These are phyloP conservation scores for Triangularia setosa DNA, from an alignment of 2,329 filamentous ascomycete species.

Conservation along the genomic window DNA sequence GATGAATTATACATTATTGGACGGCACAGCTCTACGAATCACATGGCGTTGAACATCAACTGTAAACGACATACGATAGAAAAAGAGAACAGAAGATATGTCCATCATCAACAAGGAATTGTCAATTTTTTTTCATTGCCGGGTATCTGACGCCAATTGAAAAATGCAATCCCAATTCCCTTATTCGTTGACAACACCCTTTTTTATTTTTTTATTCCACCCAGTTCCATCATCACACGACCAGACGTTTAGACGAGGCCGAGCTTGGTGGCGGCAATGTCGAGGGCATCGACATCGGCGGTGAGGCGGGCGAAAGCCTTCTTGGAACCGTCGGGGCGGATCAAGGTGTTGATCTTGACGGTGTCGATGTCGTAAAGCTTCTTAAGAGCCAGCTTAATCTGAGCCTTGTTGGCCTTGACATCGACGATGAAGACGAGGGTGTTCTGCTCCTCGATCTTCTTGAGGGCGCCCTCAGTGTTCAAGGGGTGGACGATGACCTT, in stretches of 20 bases:
- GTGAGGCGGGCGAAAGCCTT: constrained; percentile 98
- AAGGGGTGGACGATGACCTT: constrained; percentile 97
- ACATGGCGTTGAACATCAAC: not conserved
- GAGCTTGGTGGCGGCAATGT: constrained; percentile 99
- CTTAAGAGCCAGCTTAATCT: constrained; percentile 98
- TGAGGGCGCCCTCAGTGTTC: constrained; percentile 99
- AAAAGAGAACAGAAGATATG: not conserved
- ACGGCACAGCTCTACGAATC: not conserved
- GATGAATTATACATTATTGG: not conserved
- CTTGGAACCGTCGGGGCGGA: constrained; percentile 96
- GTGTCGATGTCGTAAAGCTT: constrained; percentile 98
- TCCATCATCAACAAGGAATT: constrained; percentile 14
- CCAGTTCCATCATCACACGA: constrained; percentile 5
- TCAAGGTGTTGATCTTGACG: constrained; percentile 99
- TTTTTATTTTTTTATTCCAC: constrained; percentile 21
- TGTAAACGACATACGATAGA: not conserved
- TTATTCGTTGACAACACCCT: constrained; percentile 24
- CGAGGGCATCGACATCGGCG: constrained; percentile 93
- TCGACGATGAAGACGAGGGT: constrained; percentile 97
- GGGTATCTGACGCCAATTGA: constrained; percentile 31
- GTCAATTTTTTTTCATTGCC: constrained; percentile 30
- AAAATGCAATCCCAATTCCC: constrained; percentile 27
- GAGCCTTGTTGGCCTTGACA: constrained; percentile 97
- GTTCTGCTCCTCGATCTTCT: constrained; percentile 99
- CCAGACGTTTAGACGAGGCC: constrained; percentile 74